Evolutionary conservation across 257 asterid species (phyloP).

Genomic region (Fraxinus anomala): DNA sequence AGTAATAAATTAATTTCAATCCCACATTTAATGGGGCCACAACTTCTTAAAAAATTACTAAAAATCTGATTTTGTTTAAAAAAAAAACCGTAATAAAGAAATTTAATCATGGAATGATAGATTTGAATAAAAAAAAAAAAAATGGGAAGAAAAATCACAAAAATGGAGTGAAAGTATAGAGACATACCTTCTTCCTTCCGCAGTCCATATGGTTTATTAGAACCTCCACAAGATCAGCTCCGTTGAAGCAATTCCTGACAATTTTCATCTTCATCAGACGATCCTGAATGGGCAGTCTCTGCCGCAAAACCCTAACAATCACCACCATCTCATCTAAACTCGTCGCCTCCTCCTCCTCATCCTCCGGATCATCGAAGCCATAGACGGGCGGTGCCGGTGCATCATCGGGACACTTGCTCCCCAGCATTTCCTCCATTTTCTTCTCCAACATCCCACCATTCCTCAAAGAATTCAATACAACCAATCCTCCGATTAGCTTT

Average conservation of each 20-base stretch:
- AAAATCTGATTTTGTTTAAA: too few relatives aligned
- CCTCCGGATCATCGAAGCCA: constrained; percentile 68
- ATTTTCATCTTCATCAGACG: constrained; percentile 82
- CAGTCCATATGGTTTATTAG: constrained; percentile 73
- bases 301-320: constrained; percentile 65
- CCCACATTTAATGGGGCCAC: too few relatives aligned
- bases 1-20: too few relatives aligned
- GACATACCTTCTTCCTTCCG: constrained; percentile 67
- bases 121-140: not conserved
- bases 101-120: not conserved
- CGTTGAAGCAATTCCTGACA: constrained; percentile 82
- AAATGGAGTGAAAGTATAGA: not conserved
- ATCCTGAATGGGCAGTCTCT: constrained; percentile 82
- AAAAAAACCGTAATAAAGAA: not conserved
- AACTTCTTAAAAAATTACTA: too few relatives aligned
- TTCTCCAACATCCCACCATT: constrained; percentile 74
- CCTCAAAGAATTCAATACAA: constrained; percentile 76
- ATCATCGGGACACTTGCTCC: constrained; percentile 71
- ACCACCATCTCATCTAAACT: constrained; percentile 61
- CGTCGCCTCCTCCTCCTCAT: constrained; percentile 44
- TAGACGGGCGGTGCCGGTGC: constrained; percentile 85
- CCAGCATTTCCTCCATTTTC: constrained; percentile 70
- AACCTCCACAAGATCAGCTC: constrained; percentile 78
- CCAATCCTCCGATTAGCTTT: constrained; percentile 77
- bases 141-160: not conserved